phyloP scores from a whole-genome alignment of 768 basidiomycete species.

The Rhizopogon vinicolor region DNA sequence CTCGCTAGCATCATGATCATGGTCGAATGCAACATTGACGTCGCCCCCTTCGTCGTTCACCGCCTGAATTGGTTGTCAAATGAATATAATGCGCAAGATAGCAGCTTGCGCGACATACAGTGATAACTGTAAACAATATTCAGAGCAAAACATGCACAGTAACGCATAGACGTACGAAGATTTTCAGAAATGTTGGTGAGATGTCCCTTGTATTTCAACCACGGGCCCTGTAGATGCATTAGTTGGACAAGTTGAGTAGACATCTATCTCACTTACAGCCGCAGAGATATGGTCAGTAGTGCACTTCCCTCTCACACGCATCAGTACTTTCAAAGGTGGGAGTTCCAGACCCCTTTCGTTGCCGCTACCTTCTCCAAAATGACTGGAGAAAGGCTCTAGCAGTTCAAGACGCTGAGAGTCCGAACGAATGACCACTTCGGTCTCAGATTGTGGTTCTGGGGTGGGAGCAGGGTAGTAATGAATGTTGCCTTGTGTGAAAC shows the following conservation, averaged over 20 bases:
- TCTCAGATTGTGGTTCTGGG: constrained; percentile 73
- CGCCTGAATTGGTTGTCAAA: constrained; percentile 43
- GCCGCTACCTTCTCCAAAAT: constrained; percentile 49
- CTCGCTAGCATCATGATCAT: constrained; percentile 41
- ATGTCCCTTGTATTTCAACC: constrained; percentile 99
- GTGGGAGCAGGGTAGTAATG: constrained; percentile 73
- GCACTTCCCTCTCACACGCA: constrained; percentile 96
- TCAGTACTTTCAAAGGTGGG: constrained; percentile 74
- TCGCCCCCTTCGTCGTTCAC: constrained; percentile 93
- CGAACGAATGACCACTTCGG: constrained; percentile 70
- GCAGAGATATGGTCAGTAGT: constrained; percentile 99
- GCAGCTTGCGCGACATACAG: constrained; percentile 36
- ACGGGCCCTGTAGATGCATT: constrained; percentile 64
- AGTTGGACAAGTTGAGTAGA: background rate
- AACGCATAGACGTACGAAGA: constrained; percentile 54
- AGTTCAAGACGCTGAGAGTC: constrained; percentile 84
- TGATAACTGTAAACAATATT: constrained; percentile 60
- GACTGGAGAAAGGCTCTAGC: constrained; percentile 79
- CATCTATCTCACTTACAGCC: constrained; percentile 49
- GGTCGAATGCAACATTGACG: constrained; percentile 88
- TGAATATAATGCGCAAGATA: background rate
- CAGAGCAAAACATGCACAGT: background rate
- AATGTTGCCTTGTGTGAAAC: constrained; percentile 74
- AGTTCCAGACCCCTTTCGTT: constrained; percentile 65
- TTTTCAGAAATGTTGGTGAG: constrained; percentile 96